phyloP scores from a whole-genome alignment of 2,329 filamentous ascomycete species.

The Claviceps paspali region DNA sequence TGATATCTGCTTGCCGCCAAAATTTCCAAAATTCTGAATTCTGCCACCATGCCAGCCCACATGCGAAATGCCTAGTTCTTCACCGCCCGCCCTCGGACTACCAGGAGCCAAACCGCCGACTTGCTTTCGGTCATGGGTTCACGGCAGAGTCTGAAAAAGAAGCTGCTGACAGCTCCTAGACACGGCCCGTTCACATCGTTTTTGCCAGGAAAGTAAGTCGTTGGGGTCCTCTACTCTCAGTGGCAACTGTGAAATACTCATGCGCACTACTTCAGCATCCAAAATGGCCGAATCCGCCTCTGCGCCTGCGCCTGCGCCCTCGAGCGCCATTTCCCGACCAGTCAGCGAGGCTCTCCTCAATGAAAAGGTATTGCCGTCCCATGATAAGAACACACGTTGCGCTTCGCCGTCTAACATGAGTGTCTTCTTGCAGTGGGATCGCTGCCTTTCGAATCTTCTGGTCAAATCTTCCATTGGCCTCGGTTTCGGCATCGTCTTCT shows the following conservation, averaged over 20 bases:
- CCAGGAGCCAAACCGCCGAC: slow-evolving; percentile 20
- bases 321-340: slow-evolving; percentile 59
- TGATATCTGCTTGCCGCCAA: no score
- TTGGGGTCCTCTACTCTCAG: neutral
- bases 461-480: slow-evolving; percentile 94
- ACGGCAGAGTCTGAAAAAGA: slow-evolving; percentile 16
- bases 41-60: slow-evolving; percentile 13
- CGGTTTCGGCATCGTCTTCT: slow-evolving; percentile 96
- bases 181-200: slow-evolving; percentile 6
- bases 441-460: slow-evolving; percentile 90
- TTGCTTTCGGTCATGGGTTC: slow-evolving; percentile 17
- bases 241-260: neutral
- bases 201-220: slow-evolving; percentile 3
- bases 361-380: slow-evolving; percentile 63
- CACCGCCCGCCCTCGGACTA: slow-evolving; percentile 34
- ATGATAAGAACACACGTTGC: neutral
- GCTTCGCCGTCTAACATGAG: slow-evolving; percentile 9
- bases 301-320: slow-evolving; percentile 28
- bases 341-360: slow-evolving; percentile 97
- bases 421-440: slow-evolving; percentile 65
- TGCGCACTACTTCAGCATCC: slow-evolving; percentile 6
- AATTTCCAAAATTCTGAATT: slow-evolving; percentile 32
- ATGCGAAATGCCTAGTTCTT: slow-evolving; percentile 8
- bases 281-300: slow-evolving; percentile 39
- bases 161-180: slow-evolving; percentile 17